phyloP scores from a whole-genome alignment of 257 asterid species.

The Rhazya stricta region DNA sequence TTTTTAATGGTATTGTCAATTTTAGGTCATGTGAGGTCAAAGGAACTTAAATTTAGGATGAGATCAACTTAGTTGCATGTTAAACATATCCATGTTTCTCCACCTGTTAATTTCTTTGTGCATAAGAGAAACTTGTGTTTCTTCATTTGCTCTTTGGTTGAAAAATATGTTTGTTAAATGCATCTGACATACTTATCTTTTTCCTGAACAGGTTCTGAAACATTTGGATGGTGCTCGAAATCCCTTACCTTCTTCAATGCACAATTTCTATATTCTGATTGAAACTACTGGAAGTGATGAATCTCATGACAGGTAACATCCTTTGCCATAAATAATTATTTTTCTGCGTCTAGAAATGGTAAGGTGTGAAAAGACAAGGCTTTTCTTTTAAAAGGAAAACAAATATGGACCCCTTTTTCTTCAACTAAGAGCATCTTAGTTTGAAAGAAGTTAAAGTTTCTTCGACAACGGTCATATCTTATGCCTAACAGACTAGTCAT shows the following conservation, averaged over 20 bases:
- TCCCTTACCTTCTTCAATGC: slow-evolving; percentile 81
- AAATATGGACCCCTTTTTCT: not conserved
- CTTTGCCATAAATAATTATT: slow-evolving; percentile 19
- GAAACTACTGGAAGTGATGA: slow-evolving; percentile 96
- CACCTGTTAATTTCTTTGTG: not conserved
- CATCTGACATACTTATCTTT: slow-evolving; percentile 14
- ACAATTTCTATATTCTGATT: slow-evolving; percentile 80
- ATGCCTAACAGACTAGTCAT: not conserved
- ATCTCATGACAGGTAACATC: slow-evolving; percentile 78
- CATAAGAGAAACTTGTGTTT: not conserved
- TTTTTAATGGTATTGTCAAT: not conserved
- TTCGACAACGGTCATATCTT: not conserved
- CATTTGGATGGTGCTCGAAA: slow-evolving; percentile 91
- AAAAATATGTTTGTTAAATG: slow-evolving; percentile 6
- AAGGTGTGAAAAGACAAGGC: not conserved
- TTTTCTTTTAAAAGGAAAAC: not conserved
- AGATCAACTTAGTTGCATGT: not conserved
- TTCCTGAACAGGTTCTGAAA: slow-evolving; percentile 66
- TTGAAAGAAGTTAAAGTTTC: not conserved
- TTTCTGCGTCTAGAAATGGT: slow-evolving; percentile 1
- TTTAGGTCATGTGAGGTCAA: not conserved
- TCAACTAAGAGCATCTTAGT: not conserved
- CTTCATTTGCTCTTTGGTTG: not conserved
- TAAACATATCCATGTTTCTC: not conserved
- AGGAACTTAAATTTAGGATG: not conserved